Base-by-base conservation (phyloP, 1,284 basidiomycete species). In the Sporisorium iseilematis-ciliati region DNA sequence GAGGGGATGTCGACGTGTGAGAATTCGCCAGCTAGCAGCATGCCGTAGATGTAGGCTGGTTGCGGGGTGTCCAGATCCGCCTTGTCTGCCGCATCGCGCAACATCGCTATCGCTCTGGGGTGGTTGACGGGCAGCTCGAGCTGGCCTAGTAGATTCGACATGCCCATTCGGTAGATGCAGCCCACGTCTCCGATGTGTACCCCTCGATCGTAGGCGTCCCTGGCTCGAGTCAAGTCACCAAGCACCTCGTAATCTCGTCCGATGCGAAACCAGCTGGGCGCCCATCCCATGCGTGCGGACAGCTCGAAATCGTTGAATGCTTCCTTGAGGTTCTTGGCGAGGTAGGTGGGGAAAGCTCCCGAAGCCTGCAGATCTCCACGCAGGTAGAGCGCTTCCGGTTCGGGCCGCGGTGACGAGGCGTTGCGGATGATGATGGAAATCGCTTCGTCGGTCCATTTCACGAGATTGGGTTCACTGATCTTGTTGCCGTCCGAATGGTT, bases 231-330 rank as follows among this genome's bases (percentile, higher is more conserved):
- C 10, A 78, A 51, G 84, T 96, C 93, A 25, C 90, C 90, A 67
- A 95, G 93, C 57, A 90, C 90, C 87, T 97, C 95, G 83, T 97
- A 97, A 78, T 97, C 95, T 29, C 92, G 87, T 0, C 94, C 95
- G 3, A 97, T 89, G 49, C 91, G 89, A 86, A 94, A 97, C 95
- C 95, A 97, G 0, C 77, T 80, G 14, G 82, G 69, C 10, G 82
- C 75, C 57, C 66, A 82, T 4, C 83, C 83, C 68, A 80, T 70
- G 10, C 83, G 69, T 2, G 83, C 83, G 4, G 83, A 83, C 18
- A 78, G 76, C 62, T 85, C 83, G 82, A 93, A 96, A 83, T 95
- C 93, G 49, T 92, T 89, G 86, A 97, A 97, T 2, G 95, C 94
- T 4, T 89, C 85, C 18, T 92, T 89, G 5, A 92, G 91, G 80